These are phyloP conservation scores for Neostapfia colusana DNA, from an alignment of 176 grass and related monocot species.

Conservation along the genomic window DNA sequence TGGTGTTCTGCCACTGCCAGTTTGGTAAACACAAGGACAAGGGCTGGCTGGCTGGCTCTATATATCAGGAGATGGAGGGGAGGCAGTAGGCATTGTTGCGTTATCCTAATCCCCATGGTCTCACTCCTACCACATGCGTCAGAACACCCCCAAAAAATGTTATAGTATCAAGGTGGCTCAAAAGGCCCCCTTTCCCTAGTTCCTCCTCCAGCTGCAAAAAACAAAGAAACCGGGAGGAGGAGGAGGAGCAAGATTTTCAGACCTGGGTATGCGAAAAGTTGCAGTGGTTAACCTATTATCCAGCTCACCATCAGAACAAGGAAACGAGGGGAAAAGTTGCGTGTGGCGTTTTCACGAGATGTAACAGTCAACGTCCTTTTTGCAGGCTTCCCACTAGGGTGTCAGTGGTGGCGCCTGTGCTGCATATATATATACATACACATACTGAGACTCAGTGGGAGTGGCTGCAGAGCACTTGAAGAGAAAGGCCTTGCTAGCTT, in stretches of 20 bases:
- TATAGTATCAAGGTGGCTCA: constrained; percentile 38
- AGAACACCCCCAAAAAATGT: constrained; percentile 16
- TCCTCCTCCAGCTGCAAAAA: constrained; percentile 38
- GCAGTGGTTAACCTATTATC: constrained; percentile 33
- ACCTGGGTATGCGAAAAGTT: constrained; percentile 48
- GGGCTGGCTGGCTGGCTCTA: constrained; percentile 32
- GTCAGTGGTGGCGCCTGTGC: constrained; percentile 26
- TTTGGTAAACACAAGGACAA: constrained; percentile 6
- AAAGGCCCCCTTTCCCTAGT: constrained; percentile 54
- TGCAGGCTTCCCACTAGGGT: constrained; percentile 38
- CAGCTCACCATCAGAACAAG: constrained; percentile 20
- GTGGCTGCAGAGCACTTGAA: constrained; percentile 41
- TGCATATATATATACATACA: constrained; percentile 54
- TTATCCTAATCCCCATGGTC: constrained; percentile 36
- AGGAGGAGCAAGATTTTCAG: constrained; percentile 24
- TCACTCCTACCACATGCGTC: constrained; percentile 35
- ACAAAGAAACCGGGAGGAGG: constrained; percentile 19
- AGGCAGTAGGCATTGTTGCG: neutral
- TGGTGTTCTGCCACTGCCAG: constrained; percentile 24
- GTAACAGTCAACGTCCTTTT: constrained; percentile 62
- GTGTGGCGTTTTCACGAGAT: constrained; percentile 54
- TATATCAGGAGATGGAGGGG: constrained; percentile 10
- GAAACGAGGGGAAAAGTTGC: constrained; percentile 46
- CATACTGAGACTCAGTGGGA: neutral
- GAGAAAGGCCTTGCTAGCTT: neutral